Evolutionary conservation across 1,284 basidiomycete genomes (phyloP).

Genomic region (Ganoderma lucidum): DNA sequence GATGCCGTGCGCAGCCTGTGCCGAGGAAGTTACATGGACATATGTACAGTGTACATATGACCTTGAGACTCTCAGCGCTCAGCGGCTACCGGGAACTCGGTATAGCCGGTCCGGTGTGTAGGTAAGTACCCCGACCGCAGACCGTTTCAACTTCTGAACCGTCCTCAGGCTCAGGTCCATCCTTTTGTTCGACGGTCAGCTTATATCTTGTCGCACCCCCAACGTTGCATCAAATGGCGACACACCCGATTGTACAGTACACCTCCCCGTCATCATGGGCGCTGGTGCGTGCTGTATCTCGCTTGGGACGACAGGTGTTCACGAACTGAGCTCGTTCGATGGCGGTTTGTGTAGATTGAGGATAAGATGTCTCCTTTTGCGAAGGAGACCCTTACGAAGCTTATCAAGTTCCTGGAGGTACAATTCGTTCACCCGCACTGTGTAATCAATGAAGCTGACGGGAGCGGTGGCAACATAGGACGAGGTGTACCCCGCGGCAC

Average conservation of each 20-base stretch:
- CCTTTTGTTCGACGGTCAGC: background rate
- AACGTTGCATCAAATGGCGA: conserved; percentile 48
- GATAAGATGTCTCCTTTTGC: conserved; percentile 91
- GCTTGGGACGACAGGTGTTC: background rate
- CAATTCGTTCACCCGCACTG: conserved; percentile 33
- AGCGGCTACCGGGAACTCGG: conserved; percentile 4
- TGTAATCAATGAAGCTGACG: background rate
- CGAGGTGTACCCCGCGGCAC: conserved; percentile 85
- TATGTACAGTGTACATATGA: background rate
- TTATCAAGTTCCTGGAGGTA: conserved; percentile 89
- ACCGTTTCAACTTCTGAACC: too few species aligned
- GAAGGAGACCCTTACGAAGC: conserved; percentile 85
- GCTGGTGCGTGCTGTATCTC: conserved; percentile 55
- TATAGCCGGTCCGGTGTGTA: conserved; percentile 4
- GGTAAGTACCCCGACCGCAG: background rate
- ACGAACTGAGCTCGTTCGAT: background rate
- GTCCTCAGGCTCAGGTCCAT: background rate
- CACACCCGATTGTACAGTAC: conserved; percentile 75
- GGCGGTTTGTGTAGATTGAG: conserved; percentile 66
- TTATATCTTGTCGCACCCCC: background rate
- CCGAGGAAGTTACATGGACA: background rate
- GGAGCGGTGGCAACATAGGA: conserved; percentile 58
- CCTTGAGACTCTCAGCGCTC: background rate
- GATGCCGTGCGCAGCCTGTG: background rate
- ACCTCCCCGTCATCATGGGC: conserved; percentile 86